Evolutionary conservation across 1,284 basidiomycete species (phyloP).

Genomic region (Ganoderma sinense): DNA sequence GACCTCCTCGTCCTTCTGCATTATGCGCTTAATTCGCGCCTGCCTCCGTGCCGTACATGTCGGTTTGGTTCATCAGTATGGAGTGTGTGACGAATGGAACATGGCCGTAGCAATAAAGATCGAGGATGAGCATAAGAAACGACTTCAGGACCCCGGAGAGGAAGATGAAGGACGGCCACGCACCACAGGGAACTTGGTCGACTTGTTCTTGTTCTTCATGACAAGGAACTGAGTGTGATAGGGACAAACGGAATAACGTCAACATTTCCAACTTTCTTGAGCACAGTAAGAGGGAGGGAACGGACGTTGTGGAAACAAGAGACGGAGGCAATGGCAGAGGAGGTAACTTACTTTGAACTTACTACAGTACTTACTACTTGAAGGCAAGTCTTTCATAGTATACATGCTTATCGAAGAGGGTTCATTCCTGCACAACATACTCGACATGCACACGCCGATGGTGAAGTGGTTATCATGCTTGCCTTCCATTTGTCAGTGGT

Average conservation of each 20-base stretch:
- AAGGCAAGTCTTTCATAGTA: no score
- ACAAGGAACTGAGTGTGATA: neutral
- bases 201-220: constrained; percentile 88
- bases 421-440: no score
- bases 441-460: constrained; percentile 38
- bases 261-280: neutral
- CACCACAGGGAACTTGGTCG: constrained; percentile 87
- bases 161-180: constrained; percentile 4
- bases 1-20: constrained; percentile 99
- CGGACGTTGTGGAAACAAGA: neutral
- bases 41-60: constrained; percentile 38
- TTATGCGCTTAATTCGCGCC: constrained; percentile 99
- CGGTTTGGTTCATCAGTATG: neutral
- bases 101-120: neutral
- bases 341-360: no score
- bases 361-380: no score
- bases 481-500: constrained; percentile 34
- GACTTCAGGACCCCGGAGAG: neutral
- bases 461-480: constrained; percentile 43
- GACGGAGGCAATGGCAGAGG: no score
- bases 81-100: neutral
- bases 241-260: neutral
- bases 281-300: neutral
- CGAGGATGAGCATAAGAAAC: neutral
- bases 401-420: no score